Percentiles rank a stretch among this genome's conserved stretches.
Conservation (phyloP, 2,329 filamentous ascomycete species). For the Ophiocordyceps camponoti-leonardi region DNA sequence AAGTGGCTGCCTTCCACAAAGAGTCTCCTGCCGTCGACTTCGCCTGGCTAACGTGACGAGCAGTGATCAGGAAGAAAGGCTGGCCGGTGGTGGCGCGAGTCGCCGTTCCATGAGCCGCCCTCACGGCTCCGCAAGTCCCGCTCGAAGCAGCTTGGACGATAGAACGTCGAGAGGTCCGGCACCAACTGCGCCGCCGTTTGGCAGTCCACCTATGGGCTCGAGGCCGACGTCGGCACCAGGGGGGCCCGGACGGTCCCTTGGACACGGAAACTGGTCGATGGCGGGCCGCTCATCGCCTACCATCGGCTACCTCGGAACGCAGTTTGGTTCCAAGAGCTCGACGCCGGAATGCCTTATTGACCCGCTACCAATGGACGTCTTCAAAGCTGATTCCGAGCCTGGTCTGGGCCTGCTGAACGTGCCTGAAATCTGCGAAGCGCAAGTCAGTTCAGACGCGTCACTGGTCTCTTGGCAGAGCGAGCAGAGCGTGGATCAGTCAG, state of each 20-base stretch:
- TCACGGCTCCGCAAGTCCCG: conserved; percentile 6
- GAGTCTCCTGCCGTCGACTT: not conserved
- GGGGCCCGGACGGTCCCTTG: not conserved
- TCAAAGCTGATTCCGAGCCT: conserved; percentile 3
- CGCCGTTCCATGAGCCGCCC: conserved; percentile 3
- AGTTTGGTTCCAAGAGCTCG: conserved; percentile 1
- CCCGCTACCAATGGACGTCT: conserved; percentile 1
- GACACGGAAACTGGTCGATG: not conserved
- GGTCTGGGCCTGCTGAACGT: conserved; percentile 8
- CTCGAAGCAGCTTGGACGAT: conserved; percentile 3
- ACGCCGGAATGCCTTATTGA: not conserved
- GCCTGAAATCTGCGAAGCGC: conserved; percentile 5
- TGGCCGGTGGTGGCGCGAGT: conserved; percentile 1
- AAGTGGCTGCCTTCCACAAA: conserved; percentile 5
- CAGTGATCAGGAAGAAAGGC: conserved; percentile 3
- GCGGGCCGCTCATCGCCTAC: conserved; percentile 2
- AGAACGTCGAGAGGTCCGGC: conserved; percentile 5
- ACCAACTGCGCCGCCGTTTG: conserved; percentile 7
- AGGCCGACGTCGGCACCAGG: conserved; percentile 1
- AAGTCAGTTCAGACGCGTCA: not conserved
- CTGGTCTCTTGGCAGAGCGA: conserved; percentile 15
- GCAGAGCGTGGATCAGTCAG: conserved; percentile 25
- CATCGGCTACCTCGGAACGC: conserved; percentile 6
- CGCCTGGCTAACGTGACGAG: not conserved
- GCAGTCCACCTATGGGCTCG: conserved; percentile 1